Conservation (phyloP, 805 yeast genomes). For the Wickerhamiella alocasiicola region DNA sequence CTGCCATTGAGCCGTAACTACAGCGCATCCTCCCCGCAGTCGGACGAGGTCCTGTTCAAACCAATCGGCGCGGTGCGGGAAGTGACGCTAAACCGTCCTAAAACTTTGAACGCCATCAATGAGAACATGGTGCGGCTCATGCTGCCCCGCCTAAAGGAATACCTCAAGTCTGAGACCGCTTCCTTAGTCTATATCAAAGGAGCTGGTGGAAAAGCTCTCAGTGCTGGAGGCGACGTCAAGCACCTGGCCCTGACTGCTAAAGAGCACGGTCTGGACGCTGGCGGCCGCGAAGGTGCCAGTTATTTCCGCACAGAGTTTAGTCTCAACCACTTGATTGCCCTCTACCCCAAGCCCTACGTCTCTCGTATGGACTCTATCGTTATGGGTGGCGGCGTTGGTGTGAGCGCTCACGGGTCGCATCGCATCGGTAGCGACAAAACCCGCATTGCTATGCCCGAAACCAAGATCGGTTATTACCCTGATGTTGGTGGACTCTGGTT, state of each 20-base stretch:
- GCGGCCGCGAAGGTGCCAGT: conserved; percentile 40
- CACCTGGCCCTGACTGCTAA: conserved; percentile 41
- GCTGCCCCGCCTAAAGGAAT: conserved; percentile 62
- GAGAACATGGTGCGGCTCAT: conserved; percentile 62
- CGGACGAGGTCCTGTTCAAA: conserved; percentile 49
- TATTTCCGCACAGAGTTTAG: conserved; percentile 75
- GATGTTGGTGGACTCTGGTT: conserved; percentile 93
- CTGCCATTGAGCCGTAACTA: conserved; percentile 14
- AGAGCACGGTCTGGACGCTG: conserved; percentile 31
- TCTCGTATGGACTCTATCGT: conserved; percentile 81
- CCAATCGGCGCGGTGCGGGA: conserved; percentile 56
- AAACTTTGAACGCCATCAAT: conserved; percentile 75
- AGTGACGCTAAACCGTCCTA: conserved; percentile 64
- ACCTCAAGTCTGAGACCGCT: conserved; percentile 53
- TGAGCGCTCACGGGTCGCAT: conserved; percentile 82
- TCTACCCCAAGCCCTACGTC: conserved; percentile 80
- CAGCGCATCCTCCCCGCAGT: conserved; percentile 8
- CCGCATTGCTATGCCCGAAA: conserved; percentile 93
- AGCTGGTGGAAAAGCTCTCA: conserved; percentile 50
- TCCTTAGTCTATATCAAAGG: conserved; percentile 60
- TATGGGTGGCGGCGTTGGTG: conserved; percentile 97
- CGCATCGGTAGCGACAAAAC: conserved; percentile 88
- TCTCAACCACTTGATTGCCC: conserved; percentile 63
- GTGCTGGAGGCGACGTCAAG: conserved; percentile 96
- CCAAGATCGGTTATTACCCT: conserved; percentile 90